phyloP scores from a whole-genome alignment of 345 rosid species.

The Xanthoceras sorbifolium region DNA sequence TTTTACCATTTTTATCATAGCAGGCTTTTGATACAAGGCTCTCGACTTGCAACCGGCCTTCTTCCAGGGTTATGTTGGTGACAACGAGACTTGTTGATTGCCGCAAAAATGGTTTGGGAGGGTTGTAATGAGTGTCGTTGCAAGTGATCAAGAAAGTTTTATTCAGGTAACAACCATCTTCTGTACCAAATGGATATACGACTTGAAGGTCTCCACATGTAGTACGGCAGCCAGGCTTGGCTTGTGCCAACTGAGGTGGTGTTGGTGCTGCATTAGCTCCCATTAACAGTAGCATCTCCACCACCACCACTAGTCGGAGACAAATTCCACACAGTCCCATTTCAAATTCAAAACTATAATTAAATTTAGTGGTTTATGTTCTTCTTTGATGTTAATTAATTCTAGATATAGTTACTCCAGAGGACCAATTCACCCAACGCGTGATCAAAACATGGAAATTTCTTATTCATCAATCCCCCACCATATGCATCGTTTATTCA shows the following conservation, averaged over 20 bases:
- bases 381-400: too few species aligned
- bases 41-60: constrained; percentile 17
- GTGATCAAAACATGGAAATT: too few species aligned
- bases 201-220: constrained; percentile 34
- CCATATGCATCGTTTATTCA: too few species aligned
- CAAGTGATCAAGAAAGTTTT: constrained; percentile 30
- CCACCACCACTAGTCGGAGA: neutral
- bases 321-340: neutral
- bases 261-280: constrained; percentile 6
- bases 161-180: constrained; percentile 28
- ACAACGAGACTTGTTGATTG: neutral
- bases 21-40: neutral
- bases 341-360: neutral
- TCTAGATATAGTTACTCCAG: too few species aligned
- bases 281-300: constrained; percentile 13
- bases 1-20: neutral
- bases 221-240: constrained; percentile 7
- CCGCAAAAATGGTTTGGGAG: neutral
- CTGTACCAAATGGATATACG: constrained; percentile 43
- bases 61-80: constrained; percentile 5
- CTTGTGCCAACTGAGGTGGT: too few species aligned
- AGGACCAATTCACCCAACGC: too few species aligned
- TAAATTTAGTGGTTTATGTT: too few species aligned
- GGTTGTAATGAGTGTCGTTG: neutral
- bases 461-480: too few species aligned